phyloP scores from a whole-genome alignment of 1,284 basidiomycete species.

The Amylostereum areolatum region DNA sequence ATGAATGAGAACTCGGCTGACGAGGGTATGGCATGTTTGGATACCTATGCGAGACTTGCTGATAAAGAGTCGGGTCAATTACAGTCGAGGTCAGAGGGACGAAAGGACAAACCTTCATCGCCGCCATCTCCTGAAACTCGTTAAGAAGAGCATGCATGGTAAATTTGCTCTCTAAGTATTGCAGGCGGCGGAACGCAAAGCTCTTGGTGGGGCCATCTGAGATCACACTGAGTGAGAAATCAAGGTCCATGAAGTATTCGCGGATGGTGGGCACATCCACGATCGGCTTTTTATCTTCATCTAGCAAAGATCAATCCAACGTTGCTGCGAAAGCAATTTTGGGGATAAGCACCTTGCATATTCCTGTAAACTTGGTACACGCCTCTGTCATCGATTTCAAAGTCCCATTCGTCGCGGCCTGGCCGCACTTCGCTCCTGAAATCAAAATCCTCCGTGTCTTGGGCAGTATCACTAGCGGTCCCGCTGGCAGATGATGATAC shows the following conservation, averaged over 20 bases:
- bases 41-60: slow-evolving; percentile 72
- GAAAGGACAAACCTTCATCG: slow-evolving; percentile 77
- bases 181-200: slow-evolving; percentile 90
- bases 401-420: slow-evolving; percentile 52
- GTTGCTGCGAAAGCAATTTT: background rate
- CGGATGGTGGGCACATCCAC: slow-evolving; percentile 83
- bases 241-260: slow-evolving; percentile 97
- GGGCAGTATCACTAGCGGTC: slow-evolving; percentile 9
- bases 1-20: background rate
- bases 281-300: slow-evolving; percentile 44
- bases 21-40: slow-evolving; percentile 8
- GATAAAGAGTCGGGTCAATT: slow-evolving; percentile 2
- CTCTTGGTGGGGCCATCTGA: slow-evolving; percentile 94
- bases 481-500: slow-evolving; percentile 37
- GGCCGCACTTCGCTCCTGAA: slow-evolving; percentile 76
- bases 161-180: slow-evolving; percentile 95
- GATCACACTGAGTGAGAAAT: slow-evolving; percentile 82
- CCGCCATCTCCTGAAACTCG: slow-evolving; percentile 90
- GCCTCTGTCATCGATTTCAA: slow-evolving; percentile 77
- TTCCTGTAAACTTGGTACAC: slow-evolving; percentile 78
- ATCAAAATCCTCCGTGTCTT: slow-evolving; percentile 34
- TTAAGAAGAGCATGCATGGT: slow-evolving; percentile 91
- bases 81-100: slow-evolving; percentile 15
- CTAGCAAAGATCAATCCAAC: slow-evolving; percentile 12
- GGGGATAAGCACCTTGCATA: slow-evolving; percentile 27